Conservation (phyloP, 2,329 filamentous ascomycete species). For the Corniculantispora saksenae region DNA sequence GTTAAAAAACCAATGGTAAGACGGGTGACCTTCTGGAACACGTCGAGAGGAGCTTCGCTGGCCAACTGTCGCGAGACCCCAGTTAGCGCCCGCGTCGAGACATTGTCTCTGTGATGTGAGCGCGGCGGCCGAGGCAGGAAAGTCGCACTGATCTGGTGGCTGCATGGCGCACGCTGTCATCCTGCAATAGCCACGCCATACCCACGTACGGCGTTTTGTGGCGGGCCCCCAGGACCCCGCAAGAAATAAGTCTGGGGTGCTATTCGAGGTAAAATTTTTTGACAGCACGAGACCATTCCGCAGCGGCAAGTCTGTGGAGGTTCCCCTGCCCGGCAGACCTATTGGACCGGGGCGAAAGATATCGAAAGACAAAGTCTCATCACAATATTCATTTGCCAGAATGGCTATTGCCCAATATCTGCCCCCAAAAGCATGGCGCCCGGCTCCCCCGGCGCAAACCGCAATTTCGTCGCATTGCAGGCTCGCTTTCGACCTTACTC, state of each 20-base stretch:
- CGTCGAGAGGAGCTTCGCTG: no score
- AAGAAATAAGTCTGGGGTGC: conserved; percentile 10
- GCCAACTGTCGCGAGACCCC: not conserved
- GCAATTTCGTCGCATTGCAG: not conserved
- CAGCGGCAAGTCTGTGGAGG: not conserved
- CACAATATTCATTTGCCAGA: not conserved
- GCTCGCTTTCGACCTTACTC: not conserved
- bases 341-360: not conserved
- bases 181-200: not conserved
- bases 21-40: not conserved
- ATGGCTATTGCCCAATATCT: not conserved
- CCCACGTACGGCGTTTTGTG: not conserved
- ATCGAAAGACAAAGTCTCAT: not conserved
- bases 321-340: not conserved
- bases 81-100: not conserved
- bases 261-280: conserved; percentile 2
- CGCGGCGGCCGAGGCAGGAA: not conserved
- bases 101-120: not conserved
- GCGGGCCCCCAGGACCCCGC: conserved; percentile 4
- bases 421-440: not conserved
- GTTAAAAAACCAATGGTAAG: not conserved
- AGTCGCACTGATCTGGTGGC: conserved; percentile 13
- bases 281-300: conserved; percentile 13
- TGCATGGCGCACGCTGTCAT: not conserved
- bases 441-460: not conserved